Conservation (phyloP, 2,329 filamentous ascomycete species). For the Epichloe brachyelytri region DNA sequence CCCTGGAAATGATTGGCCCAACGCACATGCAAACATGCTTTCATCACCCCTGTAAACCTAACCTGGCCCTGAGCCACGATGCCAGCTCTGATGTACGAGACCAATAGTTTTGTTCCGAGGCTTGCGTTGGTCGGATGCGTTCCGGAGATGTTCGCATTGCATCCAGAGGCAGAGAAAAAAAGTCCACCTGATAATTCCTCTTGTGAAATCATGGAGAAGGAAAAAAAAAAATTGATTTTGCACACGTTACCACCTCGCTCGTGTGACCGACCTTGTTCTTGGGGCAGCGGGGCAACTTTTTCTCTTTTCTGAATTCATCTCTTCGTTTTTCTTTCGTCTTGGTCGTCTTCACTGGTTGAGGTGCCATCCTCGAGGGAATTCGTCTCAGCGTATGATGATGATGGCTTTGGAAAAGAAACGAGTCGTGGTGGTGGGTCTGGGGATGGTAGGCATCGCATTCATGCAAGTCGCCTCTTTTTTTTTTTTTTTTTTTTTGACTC, state of each 20-base stretch:
- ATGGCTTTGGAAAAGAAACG: slow-evolving; percentile 32
- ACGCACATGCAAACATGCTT: not conserved
- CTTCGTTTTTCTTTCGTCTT: not conserved
- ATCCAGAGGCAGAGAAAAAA: not conserved
- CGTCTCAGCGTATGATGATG: too few relatives aligned
- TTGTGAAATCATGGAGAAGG: not conserved
- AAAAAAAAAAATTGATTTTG: not conserved
- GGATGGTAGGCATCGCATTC: slow-evolving; percentile 85
- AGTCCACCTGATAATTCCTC: not conserved
- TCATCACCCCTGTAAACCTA: too few relatives aligned
- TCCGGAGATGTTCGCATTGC: slow-evolving; percentile 3
- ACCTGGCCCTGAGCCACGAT: not conserved
- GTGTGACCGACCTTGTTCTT: not conserved
- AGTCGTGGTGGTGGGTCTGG: slow-evolving; percentile 73
- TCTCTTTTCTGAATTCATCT: too few relatives aligned
- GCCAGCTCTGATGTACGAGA: not conserved
- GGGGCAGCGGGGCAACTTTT: too few relatives aligned
- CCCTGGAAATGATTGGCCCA: slow-evolving; percentile 1
- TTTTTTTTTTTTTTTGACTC: not conserved
- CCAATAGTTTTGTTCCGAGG: not conserved
- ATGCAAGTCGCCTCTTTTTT: slow-evolving; percentile 45
- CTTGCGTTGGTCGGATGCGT: not conserved
- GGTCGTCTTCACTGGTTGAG: too few relatives aligned
- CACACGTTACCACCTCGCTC: too few relatives aligned
- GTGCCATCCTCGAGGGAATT: too few relatives aligned